Conservation (phyloP, 1,284 basidiomycete genomes). For the Pseudomicrostroma phylloplanum region DNA sequence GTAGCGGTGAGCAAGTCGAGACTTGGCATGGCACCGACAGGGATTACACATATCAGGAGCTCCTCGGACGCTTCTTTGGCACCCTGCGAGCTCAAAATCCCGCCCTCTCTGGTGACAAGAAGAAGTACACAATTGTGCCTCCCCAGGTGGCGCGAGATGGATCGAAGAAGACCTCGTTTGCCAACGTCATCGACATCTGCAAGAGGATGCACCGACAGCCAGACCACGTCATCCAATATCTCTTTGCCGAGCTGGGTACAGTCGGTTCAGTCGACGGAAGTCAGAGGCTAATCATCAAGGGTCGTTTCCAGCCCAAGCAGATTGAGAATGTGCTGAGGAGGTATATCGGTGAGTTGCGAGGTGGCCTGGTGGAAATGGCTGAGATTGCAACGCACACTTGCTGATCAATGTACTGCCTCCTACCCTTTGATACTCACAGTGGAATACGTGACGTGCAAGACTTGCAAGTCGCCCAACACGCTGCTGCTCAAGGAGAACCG, state of each 20-base stretch:
- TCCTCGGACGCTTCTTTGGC: constrained; percentile 84
- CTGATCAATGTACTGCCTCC: constrained; percentile 10
- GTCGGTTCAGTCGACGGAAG: constrained; percentile 90
- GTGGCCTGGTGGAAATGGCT: not conserved
- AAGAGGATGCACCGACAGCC: constrained; percentile 96
- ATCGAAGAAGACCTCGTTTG: constrained; percentile 94
- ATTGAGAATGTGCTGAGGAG: constrained; percentile 94
- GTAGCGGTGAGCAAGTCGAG: constrained; percentile 25
- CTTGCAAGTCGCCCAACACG: constrained; percentile 97
- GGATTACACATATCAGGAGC: constrained; percentile 92
- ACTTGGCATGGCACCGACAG: constrained; percentile 82
- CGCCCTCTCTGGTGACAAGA: constrained; percentile 65
- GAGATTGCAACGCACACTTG: not conserved
- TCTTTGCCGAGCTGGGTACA: constrained; percentile 98
- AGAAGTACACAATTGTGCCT: constrained; percentile 96
- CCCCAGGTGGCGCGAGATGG: constrained; percentile 86
- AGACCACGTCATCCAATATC: constrained; percentile 97
- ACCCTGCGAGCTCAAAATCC: constrained; percentile 91
- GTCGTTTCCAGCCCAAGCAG: constrained; percentile 97
- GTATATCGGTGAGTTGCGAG: constrained; percentile 69
- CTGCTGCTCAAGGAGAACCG: constrained; percentile 94
- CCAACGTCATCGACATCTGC: constrained; percentile 95
- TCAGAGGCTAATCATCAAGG: constrained; percentile 89
- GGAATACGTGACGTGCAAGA: constrained; percentile 99
- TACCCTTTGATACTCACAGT: constrained; percentile 55